These are phyloP conservation scores for Umbelopsis sp. DNA, from an alignment of 371 early-diverging fungal genomes.

Conservation along the genomic window DNA sequence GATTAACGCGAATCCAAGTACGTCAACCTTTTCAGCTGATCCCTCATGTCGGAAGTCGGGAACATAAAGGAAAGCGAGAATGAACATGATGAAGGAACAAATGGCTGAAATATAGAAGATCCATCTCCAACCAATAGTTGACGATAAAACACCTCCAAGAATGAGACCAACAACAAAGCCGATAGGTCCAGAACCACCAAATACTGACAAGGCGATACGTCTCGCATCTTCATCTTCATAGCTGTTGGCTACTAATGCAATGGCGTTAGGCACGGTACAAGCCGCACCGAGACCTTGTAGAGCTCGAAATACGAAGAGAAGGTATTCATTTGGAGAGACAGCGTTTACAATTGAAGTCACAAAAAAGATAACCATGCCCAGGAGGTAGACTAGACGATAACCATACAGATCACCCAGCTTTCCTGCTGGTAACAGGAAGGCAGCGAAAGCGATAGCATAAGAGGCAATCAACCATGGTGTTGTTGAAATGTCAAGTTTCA, in stretches of 20 bases:
- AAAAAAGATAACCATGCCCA: slow-evolving; percentile 44
- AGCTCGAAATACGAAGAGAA: slow-evolving; percentile 45
- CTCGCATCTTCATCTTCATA: slow-evolving; percentile 39
- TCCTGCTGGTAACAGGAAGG: slow-evolving; percentile 49
- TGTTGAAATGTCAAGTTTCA: slow-evolving; percentile 31
- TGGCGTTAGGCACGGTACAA: slow-evolving; percentile 48
- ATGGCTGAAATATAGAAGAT: slow-evolving; percentile 51
- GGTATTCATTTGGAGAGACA: slow-evolving; percentile 28
- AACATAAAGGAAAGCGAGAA: slow-evolving; percentile 31
- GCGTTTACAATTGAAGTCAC: slow-evolving; percentile 39
- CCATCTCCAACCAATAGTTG: slow-evolving; percentile 50
- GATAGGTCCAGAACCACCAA: slow-evolving; percentile 45
- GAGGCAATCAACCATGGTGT: slow-evolving; percentile 47
- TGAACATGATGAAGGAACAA: slow-evolving; percentile 33
- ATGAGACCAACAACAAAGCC: slow-evolving; percentile 49
- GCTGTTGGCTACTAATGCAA: slow-evolving; percentile 39
- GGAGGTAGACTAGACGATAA: slow-evolving; percentile 37
- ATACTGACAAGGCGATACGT: slow-evolving; percentile 46
- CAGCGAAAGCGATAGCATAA: slow-evolving; percentile 50
- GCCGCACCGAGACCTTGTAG: slow-evolving; percentile 56
- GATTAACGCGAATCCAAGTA: slow-evolving; percentile 41
- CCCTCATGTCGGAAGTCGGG: slow-evolving; percentile 30
- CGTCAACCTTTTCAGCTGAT: slow-evolving; percentile 38
- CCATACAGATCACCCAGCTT: slow-evolving; percentile 53
- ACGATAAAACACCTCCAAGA: slow-evolving; percentile 45